Percentiles rank a stretch among this genome's conserved stretches.
phyloP scores from a whole-genome alignment of 2,329 filamentous ascomycete species.

The Xylaria sp. region DNA sequence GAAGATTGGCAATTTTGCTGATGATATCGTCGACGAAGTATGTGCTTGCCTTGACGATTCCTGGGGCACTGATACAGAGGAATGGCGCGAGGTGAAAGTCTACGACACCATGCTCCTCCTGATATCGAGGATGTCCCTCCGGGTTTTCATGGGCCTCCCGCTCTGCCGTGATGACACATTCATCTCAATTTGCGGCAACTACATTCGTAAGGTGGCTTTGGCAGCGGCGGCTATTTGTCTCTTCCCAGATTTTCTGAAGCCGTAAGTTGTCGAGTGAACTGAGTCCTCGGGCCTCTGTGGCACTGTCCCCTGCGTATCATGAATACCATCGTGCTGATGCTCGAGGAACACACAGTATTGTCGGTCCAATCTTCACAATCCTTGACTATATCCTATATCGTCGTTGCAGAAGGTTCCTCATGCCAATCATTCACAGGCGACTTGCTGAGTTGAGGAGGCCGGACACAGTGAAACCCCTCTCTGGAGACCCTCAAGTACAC shows the following conservation, averaged over 20 bases:
- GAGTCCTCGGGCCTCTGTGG: no score
- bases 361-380: conserved; percentile 39
- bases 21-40: conserved; percentile 43
- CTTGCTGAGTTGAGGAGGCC: conserved; percentile 27
- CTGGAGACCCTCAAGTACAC: conserved; percentile 21
- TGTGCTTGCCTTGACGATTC: conserved; percentile 35
- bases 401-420: conserved; percentile 40
- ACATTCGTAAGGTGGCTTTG: conserved; percentile 41
- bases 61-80: conserved; percentile 40
- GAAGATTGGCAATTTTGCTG: conserved; percentile 37
- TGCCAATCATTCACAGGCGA: conserved; percentile 44
- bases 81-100: conserved; percentile 42
- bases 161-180: conserved; percentile 40
- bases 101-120: conserved; percentile 43
- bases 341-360: conserved; percentile 29
- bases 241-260: conserved; percentile 40
- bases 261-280: conserved; percentile 34
- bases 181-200: conserved; percentile 40
- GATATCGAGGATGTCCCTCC: conserved; percentile 41
- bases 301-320: no score
- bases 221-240: conserved; percentile 40
- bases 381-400: conserved; percentile 43
- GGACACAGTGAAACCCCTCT: conserved; percentile 28
- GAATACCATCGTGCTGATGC: conserved; percentile 9
- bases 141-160: conserved; percentile 42